Evolutionary conservation across 75 land plant genomes (phyloP).

Genomic region (Cupressus sempervirens): DNA sequence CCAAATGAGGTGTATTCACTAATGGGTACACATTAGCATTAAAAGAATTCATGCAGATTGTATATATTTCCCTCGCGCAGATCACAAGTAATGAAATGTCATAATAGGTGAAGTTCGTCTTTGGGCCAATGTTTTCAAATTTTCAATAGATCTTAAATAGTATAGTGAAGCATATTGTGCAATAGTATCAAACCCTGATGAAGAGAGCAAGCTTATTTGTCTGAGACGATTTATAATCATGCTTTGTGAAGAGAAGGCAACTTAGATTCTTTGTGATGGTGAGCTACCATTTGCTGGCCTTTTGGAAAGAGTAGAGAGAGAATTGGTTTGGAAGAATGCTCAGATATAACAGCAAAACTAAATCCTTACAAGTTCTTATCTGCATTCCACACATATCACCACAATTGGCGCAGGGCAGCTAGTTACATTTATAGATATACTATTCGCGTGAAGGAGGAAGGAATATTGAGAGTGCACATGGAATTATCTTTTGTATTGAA

Average conservation of each 20-base stretch:
- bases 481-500: constrained; percentile 30
- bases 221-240: constrained; percentile 82
- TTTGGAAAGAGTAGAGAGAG: constrained; percentile 74
- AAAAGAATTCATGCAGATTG: too few species aligned
- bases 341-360: constrained; percentile 73
- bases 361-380: constrained; percentile 86
- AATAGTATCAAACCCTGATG: constrained; percentile 93
- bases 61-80: too few species aligned
- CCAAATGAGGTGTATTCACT: too few species aligned
- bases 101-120: too few species aligned
- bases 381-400: constrained; percentile 77
- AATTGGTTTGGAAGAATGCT: constrained; percentile 89
- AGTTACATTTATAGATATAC: constrained; percentile 71
- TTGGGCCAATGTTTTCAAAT: constrained; percentile 94
- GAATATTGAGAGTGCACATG: constrained; percentile 20
- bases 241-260: constrained; percentile 74
- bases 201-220: constrained; percentile 78
- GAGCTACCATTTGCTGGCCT: constrained; percentile 84
- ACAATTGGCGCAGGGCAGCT: constrained; percentile 91
- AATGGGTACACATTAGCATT: too few species aligned
- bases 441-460: constrained; percentile 50
- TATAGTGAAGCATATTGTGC: constrained; percentile 90
- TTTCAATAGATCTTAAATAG: constrained; percentile 61
- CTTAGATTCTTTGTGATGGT: constrained; percentile 82
- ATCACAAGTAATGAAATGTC: too few species aligned